phyloP scores from a whole-genome alignment of 768 basidiomycete species.

The Leccinum subtestaceum region DNA sequence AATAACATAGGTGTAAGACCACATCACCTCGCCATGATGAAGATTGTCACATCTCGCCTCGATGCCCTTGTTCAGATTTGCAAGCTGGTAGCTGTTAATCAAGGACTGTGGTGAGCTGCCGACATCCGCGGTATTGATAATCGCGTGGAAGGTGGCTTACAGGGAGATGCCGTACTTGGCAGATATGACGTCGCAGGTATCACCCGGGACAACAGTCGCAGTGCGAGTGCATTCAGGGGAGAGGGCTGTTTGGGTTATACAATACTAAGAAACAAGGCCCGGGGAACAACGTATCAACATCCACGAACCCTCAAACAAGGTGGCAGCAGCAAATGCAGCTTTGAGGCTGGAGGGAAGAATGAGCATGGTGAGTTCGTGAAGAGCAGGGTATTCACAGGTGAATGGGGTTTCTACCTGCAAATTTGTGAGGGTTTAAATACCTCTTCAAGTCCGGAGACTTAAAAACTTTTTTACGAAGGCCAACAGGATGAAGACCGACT shows the following conservation, averaged over 20 bases:
- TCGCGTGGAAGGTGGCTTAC: slow-evolving; percentile 36
- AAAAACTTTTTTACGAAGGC: not conserved
- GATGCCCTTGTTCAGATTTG: slow-evolving; percentile 38
- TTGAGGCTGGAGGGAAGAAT: slow-evolving; percentile 10
- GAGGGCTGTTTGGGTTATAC: slow-evolving; percentile 41
- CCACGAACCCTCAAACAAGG: slow-evolving; percentile 21
- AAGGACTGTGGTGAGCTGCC: not conserved
- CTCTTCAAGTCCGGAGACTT: not conserved
- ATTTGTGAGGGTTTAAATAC: slow-evolving; percentile 18
- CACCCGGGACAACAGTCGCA: slow-evolving; percentile 52
- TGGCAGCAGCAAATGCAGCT: slow-evolving; percentile 10
- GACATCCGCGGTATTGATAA: not conserved
- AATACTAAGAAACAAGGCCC: not conserved
- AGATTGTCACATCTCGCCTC: slow-evolving; percentile 61
- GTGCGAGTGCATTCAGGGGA: slow-evolving; percentile 47
- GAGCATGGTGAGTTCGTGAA: slow-evolving; percentile 14
- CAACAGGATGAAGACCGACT: not conserved
- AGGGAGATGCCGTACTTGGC: slow-evolving; percentile 57
- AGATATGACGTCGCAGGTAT: slow-evolving; percentile 66
- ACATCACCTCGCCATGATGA: slow-evolving; percentile 41
- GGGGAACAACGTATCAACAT: not conserved
- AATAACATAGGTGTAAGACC: not conserved
- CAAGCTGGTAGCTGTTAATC: slow-evolving; percentile 52
- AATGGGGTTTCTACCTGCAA: not conserved
- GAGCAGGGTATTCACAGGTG: not conserved